Conservation (phyloP, 1,284 basidiomycete species). For the Rhodotorula sp. region DNA sequence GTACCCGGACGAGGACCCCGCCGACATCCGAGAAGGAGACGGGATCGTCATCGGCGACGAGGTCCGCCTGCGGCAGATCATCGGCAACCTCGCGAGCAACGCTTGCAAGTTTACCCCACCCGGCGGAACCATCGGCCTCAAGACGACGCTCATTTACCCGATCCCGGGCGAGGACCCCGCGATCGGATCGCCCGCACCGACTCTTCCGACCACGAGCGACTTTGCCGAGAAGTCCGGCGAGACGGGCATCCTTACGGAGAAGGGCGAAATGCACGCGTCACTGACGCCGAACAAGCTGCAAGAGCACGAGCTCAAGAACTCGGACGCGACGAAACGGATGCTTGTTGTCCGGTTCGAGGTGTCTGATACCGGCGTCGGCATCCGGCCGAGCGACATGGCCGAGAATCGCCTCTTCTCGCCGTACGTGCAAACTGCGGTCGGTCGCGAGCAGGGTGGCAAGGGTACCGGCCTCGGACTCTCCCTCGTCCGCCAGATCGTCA, state of each 20-base stretch:
- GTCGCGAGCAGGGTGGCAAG: conserved; percentile 65
- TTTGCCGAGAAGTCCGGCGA: neutral
- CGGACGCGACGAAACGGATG: conserved; percentile 41
- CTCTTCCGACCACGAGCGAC: conserved; percentile 3
- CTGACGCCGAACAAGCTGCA: conserved; percentile 28
- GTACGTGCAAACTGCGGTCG: conserved; percentile 54
- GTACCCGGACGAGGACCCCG: conserved; percentile 46
- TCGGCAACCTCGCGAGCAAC: conserved; percentile 52
- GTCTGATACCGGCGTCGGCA: conserved; percentile 74
- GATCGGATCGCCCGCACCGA: neutral
- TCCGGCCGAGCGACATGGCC: conserved; percentile 66
- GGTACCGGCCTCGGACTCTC: conserved; percentile 61
- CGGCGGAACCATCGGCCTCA: conserved; percentile 65
- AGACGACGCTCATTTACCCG: conserved; percentile 61
- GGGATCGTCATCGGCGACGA: conserved; percentile 74
- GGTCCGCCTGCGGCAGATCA: conserved; percentile 69
- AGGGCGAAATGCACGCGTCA: neutral
- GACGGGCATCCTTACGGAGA: neutral
- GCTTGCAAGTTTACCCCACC: conserved; percentile 67
- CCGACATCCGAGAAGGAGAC: conserved; percentile 52
- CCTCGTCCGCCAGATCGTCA: conserved; percentile 84
- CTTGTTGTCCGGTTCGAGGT: conserved; percentile 72
- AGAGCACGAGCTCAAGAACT: conserved; percentile 28
- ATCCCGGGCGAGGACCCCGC: neutral
- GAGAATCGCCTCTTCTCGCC: conserved; percentile 53